Conservation (phyloP, 2,329 filamentous ascomycete species). For the Sclerotinia trifoliorum region DNA sequence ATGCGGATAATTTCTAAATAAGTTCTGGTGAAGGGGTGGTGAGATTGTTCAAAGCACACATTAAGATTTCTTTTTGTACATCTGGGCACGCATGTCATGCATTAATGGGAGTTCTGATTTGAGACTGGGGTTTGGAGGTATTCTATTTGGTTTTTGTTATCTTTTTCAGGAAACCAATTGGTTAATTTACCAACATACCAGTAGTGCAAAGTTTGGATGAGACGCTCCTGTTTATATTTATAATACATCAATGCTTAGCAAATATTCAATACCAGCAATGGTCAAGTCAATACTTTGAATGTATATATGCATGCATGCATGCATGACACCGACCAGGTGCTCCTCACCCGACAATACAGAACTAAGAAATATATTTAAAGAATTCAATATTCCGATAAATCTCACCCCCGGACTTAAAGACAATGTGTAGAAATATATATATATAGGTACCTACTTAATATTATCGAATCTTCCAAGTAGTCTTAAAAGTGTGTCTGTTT, state of each 20-base stretch:
- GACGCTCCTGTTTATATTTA: not conserved
- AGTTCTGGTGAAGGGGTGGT: not conserved
- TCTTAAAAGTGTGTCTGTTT: too few relatives aligned
- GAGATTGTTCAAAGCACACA: not conserved
- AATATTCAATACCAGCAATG: not conserved
- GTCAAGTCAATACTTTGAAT: not conserved
- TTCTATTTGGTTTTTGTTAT: not conserved
- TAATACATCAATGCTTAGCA: not conserved
- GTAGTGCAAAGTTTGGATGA: not conserved
- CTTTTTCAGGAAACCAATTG: not conserved
- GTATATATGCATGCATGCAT: not conserved
- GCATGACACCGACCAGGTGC: not conserved
- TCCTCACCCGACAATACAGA: not conserved
- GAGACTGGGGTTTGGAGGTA: not conserved
- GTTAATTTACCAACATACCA: not conserved
- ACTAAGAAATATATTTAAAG: not conserved
- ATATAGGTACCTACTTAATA: not conserved
- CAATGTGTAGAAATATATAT: not conserved
- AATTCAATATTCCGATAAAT: not conserved
- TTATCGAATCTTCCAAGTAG: too few relatives aligned
- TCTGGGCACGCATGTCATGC: conserved; percentile 3
- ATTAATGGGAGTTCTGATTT: conserved; percentile 16
- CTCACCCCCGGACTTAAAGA: not conserved
- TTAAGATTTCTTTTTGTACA: conserved; percentile 3
- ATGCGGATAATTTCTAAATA: not conserved